phyloP scores from a whole-genome alignment of 768 basidiomycete genomes.

The Lactifluus piperatus region DNA sequence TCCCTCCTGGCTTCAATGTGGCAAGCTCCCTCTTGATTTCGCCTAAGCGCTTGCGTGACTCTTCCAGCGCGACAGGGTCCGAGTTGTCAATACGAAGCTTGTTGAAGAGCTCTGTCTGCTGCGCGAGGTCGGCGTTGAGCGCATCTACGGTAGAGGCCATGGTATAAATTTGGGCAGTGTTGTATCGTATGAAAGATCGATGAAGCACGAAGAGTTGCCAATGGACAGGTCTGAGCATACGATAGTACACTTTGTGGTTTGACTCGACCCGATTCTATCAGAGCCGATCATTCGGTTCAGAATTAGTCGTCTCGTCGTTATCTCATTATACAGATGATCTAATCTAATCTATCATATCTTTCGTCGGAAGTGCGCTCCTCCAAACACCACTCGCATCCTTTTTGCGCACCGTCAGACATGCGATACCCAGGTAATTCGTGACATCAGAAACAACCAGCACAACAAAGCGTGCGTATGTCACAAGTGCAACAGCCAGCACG shows the following conservation, averaged over 20 bases:
- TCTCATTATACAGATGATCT: not conserved
- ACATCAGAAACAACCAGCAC: slow-evolving; percentile 79
- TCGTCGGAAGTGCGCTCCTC: slow-evolving; percentile 30
- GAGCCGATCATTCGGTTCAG: not conserved
- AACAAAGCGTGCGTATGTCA: slow-evolving; percentile 71
- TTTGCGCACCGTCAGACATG: slow-evolving; percentile 88
- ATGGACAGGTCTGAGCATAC: slow-evolving; percentile 7
- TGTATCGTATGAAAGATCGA: slow-evolving; percentile 13
- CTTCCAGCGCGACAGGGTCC: slow-evolving; percentile 43
- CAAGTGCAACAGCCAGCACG: slow-evolving; percentile 57
- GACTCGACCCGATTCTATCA: not conserved
- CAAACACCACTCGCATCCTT: slow-evolving; percentile 65
- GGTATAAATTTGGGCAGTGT: slow-evolving; percentile 13
- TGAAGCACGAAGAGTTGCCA: not conserved
- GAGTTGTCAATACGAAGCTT: slow-evolving; percentile 50
- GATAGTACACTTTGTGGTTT: not conserved
- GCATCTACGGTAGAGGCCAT: slow-evolving; percentile 35
- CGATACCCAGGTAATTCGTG: slow-evolving; percentile 87
- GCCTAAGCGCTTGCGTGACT: slow-evolving; percentile 58
- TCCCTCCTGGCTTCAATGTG: slow-evolving; percentile 34
- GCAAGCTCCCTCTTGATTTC: slow-evolving; percentile 57
- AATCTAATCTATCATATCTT: not conserved
- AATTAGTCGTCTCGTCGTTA: not conserved
- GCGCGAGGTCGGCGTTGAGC: slow-evolving; percentile 46
- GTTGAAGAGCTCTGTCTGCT: slow-evolving; percentile 50